Conservation (phyloP, 306 rosid species). For the Cucumis cinereus region DNA sequence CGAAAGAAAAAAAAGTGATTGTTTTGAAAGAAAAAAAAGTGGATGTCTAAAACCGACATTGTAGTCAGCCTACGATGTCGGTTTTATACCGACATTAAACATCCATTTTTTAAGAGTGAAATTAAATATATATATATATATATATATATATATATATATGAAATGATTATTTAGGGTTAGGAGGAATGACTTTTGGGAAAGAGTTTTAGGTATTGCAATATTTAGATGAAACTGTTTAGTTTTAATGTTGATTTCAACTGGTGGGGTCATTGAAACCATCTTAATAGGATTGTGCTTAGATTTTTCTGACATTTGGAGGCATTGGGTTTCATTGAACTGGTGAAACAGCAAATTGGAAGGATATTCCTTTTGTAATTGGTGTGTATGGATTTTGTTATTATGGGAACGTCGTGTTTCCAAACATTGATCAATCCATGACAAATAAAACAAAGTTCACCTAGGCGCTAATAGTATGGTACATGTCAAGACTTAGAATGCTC, state of each 20-base stretch:
- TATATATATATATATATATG: no score
- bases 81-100: no score
- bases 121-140: no score
- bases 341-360: constrained; percentile 40
- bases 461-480: constrained; percentile 33
- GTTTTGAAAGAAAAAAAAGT: no score
- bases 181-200: no score
- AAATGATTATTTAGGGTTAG: no score
- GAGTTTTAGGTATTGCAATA: no score
- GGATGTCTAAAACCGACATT: no score
- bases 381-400: constrained; percentile 67
- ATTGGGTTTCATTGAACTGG: constrained; percentile 48
- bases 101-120: no score
- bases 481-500: neutral
- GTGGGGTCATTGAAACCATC: constrained; percentile 48
- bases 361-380: constrained; percentile 69
- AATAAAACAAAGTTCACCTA: constrained; percentile 42
- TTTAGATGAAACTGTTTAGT: neutral
- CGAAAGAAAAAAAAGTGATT: no score
- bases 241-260: constrained; percentile 36
- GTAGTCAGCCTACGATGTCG: no score
- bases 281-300: constrained; percentile 21
- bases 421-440: constrained; percentile 76
- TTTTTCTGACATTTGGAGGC: constrained; percentile 29
- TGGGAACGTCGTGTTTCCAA: constrained; percentile 72